These are phyloP conservation scores for Alternaria longipes DNA, from an alignment of 2,329 filamentous ascomycete genomes.

Conservation along the genomic window DNA sequence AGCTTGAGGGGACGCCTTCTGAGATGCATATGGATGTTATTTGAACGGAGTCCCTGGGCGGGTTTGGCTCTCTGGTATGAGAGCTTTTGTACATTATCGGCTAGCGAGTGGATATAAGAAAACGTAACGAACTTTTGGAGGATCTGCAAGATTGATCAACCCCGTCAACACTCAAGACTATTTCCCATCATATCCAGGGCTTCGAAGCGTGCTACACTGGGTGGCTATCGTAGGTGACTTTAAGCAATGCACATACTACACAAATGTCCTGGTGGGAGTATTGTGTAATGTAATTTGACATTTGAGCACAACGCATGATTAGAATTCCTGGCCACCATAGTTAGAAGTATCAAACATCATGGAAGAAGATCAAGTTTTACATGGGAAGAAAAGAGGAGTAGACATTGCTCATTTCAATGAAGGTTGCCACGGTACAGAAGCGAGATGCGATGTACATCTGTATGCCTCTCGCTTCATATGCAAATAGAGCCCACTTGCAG, in stretches of 20 bases:
- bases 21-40: constrained; percentile 43
- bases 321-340: too few species aligned
- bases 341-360: too few species aligned
- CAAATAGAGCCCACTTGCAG: not conserved
- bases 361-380: too few species aligned
- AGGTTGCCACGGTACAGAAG: not conserved
- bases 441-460: not conserved
- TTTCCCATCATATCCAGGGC: not conserved
- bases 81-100: not conserved
- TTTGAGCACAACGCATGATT: too few species aligned
- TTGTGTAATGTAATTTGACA: not conserved
- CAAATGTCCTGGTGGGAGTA: too few species aligned
- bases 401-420: not conserved
- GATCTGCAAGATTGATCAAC: not conserved
- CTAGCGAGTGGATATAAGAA: not conserved
- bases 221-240: too few species aligned
- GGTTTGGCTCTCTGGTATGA: not conserved
- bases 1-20: constrained; percentile 28
- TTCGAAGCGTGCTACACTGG: not conserved
- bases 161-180: not conserved
- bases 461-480: not conserved
- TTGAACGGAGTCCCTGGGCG: constrained; percentile 9
- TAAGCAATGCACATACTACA: not conserved
- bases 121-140: not conserved
- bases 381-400: not conserved